Percentiles rank a stretch among this genome's conserved stretches.
Conservation (phyloP, 2,329 filamentous ascomycete genomes). For the Myriosclerotinia scirpicola region DNA sequence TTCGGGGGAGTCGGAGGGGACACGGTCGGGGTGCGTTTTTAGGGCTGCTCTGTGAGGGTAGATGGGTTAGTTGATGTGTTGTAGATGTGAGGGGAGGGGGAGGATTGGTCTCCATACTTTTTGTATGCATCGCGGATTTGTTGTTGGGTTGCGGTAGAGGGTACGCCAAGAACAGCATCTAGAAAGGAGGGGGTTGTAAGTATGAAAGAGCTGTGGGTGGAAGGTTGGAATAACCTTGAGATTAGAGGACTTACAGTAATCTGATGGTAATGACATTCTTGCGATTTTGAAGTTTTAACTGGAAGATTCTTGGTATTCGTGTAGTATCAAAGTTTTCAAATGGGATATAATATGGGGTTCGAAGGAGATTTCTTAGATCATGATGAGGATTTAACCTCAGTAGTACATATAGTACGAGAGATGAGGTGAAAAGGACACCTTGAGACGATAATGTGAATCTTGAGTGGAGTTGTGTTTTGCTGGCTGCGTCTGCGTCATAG, state of each 20-base stretch:
- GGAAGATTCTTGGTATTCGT: neutral
- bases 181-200: conserved; percentile 19
- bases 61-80: conserved; percentile 20
- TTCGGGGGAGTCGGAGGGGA: conserved; percentile 80
- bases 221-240: neutral
- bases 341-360: neutral
- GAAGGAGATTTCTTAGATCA: neutral
- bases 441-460: neutral
- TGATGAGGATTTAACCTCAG: neutral
- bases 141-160: conserved; percentile 71
- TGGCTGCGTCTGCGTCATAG: conserved; percentile 7
- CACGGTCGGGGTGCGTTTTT: conserved; percentile 91
- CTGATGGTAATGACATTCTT: conserved; percentile 29
- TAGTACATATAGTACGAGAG: neutral
- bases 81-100: neutral
- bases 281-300: neutral
- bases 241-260: conserved; percentile 44
- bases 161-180: conserved; percentile 75
- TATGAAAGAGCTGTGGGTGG: neutral
- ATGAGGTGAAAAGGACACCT: conserved; percentile 20
- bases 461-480: conserved; percentile 6
- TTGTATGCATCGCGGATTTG: conserved; percentile 96
- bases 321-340: neutral
- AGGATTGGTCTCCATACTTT: conserved; percentile 50
- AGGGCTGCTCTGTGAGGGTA: conserved; percentile 68